Conservation (phyloP, 345 rosid species). For the Aethionema arabicum region DNA sequence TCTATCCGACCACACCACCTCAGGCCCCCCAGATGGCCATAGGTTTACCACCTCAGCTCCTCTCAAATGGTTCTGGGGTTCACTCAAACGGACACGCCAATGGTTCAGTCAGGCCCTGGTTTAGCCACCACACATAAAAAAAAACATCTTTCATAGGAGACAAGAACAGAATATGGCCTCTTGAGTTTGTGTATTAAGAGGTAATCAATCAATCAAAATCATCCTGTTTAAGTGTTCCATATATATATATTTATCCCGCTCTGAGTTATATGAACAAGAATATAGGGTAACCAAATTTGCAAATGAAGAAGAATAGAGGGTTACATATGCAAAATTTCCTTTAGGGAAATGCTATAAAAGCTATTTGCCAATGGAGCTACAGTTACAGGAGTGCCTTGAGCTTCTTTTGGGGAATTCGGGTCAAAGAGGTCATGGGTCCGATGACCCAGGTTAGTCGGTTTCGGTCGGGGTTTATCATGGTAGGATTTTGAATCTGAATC, state of each 20-base stretch:
- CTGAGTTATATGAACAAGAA: slow-evolving; percentile 28
- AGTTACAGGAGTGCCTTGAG: slow-evolving; percentile 35
- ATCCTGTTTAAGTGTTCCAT: slow-evolving; percentile 28
- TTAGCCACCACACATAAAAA: slow-evolving; percentile 53
- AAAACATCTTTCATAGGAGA: slow-evolving; percentile 29
- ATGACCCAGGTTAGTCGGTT: too few relatives aligned
- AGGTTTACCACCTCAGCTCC: slow-evolving; percentile 61
- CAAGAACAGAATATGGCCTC: slow-evolving; percentile 35
- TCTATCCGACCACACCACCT: slow-evolving; percentile 55
- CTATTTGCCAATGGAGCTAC: slow-evolving; percentile 44
- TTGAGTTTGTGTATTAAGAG: slow-evolving; percentile 32
- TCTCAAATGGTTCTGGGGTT: slow-evolving; percentile 71
- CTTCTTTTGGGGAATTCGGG: neutral
- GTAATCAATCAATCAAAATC: slow-evolving; percentile 30
- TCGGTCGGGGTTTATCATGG: too few relatives aligned
- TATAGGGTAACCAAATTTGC: slow-evolving; percentile 26
- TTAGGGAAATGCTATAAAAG: slow-evolving; percentile 22
- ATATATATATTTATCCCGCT: slow-evolving; percentile 26
- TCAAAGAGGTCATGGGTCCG: too few relatives aligned
- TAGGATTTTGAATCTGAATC: too few relatives aligned
- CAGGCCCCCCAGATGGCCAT: slow-evolving; percentile 67
- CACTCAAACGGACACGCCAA: slow-evolving; percentile 83
- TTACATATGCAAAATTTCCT: slow-evolving; percentile 19
- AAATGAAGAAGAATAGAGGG: slow-evolving; percentile 29
- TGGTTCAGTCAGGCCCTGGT: slow-evolving; percentile 82